Evolutionary conservation across 2,329 filamentous ascomycete genomes (phyloP).

Genomic region (Pezicula carpinea): DNA sequence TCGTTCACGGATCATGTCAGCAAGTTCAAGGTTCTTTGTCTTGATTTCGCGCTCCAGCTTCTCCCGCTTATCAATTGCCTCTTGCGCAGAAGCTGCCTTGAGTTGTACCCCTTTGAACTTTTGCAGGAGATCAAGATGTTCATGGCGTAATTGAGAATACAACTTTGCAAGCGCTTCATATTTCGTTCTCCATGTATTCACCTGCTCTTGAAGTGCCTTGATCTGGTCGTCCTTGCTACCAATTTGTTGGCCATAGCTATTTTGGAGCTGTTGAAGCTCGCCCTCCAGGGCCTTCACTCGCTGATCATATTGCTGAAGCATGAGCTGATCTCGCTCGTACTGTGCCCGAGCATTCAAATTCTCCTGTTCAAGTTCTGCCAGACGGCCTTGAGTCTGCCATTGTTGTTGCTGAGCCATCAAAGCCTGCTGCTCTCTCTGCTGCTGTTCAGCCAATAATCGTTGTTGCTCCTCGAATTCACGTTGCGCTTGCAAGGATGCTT

Average conservation of each 20-base stretch:
- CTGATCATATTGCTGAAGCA: constrained; percentile 95
- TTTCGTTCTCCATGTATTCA: constrained; percentile 96
- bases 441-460: constrained; percentile 79
- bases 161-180: constrained; percentile 96
- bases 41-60: constrained; percentile 97
- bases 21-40: constrained; percentile 98
- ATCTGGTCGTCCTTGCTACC: constrained; percentile 93
- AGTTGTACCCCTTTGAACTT: constrained; percentile 96
- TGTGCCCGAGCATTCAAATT: constrained; percentile 92
- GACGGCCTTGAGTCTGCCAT: constrained; percentile 90
- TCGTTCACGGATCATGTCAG: constrained; percentile 96
- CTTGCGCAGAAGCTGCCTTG: constrained; percentile 94
- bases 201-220: constrained; percentile 85
- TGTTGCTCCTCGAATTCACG: constrained; percentile 97
- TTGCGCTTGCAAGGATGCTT: constrained; percentile 80
- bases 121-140: constrained; percentile 90
- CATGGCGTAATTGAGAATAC: constrained; percentile 91
- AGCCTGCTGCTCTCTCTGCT: constrained; percentile 85
- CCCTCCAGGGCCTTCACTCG: constrained; percentile 89
- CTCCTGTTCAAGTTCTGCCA: constrained; percentile 92
- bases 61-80: constrained; percentile 91
- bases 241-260: constrained; percentile 80
- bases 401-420: constrained; percentile 83
- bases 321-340: constrained; percentile 94
- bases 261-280: constrained; percentile 77